phyloP scores from a whole-genome alignment of 108 stramenopile genomes.

The Pseudonitzschia delicatissima region DNA sequence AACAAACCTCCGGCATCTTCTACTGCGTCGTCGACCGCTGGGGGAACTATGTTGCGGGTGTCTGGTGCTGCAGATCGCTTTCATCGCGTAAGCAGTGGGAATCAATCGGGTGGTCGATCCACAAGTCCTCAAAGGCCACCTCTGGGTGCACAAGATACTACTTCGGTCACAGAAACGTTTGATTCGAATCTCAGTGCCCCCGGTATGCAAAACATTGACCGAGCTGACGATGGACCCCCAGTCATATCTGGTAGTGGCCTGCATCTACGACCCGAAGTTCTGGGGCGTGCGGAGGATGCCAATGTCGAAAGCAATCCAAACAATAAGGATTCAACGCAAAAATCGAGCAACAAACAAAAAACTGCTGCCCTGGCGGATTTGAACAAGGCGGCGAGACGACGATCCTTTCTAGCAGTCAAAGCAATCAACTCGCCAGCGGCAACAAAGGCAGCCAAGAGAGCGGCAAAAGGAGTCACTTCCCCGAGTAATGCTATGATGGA shows the following conservation, averaged over 20 bases:
- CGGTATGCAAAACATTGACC: conserved; percentile 9
- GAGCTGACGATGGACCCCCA: neutral
- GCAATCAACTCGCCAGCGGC: conserved; percentile 25
- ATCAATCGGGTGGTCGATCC: neutral
- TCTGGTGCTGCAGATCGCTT: conserved; percentile 13
- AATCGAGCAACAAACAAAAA: neutral
- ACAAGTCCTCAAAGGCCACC: conserved; percentile 4
- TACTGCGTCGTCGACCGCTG: neutral
- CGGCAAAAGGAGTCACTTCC: conserved; percentile 5
- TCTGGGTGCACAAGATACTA: neutral
- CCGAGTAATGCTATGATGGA: neutral
- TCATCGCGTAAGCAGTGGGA: neutral
- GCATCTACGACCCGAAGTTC: conserved; percentile 34
- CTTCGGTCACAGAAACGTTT: neutral
- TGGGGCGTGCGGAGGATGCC: conserved; percentile 16
- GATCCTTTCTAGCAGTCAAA: conserved; percentile 8
- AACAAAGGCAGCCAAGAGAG: conserved; percentile 13
- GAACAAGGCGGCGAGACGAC: conserved; percentile 18
- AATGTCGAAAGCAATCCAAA: neutral
- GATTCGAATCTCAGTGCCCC: conserved; percentile 7
- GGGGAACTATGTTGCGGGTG: neutral
- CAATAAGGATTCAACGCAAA: neutral
- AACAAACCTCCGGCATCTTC: neutral
- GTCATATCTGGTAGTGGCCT: conserved; percentile 24
- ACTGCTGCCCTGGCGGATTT: conserved; percentile 13